Evolutionary conservation across 75 land plant species (phyloP).

Genomic region (Adiantum capillusveneris): DNA sequence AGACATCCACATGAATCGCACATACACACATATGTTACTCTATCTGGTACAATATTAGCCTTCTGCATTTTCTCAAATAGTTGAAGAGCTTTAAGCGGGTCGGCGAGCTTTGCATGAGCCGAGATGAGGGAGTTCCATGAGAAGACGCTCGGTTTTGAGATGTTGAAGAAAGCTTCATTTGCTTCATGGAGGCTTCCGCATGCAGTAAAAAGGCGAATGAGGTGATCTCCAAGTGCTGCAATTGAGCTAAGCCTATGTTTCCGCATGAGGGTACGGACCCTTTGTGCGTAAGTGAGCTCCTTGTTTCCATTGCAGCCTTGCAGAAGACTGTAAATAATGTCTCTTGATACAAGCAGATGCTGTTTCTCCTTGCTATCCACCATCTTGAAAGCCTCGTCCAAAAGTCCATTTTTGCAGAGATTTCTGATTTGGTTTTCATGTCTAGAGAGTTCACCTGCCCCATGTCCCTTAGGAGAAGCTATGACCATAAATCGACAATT

Average conservation of each 20-base stretch:
- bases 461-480: too few relatives aligned
- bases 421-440: too few relatives aligned
- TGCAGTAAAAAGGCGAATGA: conserved; percentile 1
- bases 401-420: too few relatives aligned
- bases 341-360: neutral
- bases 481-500: too few relatives aligned
- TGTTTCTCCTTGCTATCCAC: too few relatives aligned
- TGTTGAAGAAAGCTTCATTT: neutral
- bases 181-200: neutral
- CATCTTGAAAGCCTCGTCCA: too few relatives aligned
- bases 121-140: conserved; percentile 28
- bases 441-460: too few relatives aligned
- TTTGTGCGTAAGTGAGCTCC: neutral
- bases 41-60: conserved; percentile 8
- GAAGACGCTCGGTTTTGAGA: conserved; percentile 3
- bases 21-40: conserved; percentile 22
- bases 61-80: conserved; percentile 16
- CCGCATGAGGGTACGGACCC: neutral
- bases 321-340: neutral
- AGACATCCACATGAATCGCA: conserved; percentile 20
- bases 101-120: conserved; percentile 14
- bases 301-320: neutral
- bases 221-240: neutral
- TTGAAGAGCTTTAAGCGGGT: conserved; percentile 4
- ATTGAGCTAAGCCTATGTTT: neutral